Evolutionary conservation across 1,284 basidiomycete species (phyloP).

Genomic region (Puccinia polysora): DNA sequence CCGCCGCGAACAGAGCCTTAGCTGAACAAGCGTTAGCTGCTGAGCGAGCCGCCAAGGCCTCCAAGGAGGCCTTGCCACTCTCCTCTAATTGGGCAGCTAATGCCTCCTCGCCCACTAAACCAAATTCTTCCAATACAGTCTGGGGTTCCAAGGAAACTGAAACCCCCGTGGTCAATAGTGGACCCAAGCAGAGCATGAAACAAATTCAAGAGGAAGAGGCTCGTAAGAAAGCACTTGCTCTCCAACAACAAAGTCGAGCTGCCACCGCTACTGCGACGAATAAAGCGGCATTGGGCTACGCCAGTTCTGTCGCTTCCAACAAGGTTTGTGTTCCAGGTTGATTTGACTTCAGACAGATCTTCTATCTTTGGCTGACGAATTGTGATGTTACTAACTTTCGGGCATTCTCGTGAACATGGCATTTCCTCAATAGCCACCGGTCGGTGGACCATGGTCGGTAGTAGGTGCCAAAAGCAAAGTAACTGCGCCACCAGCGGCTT

Average conservation of each 20-base stretch:
- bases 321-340: not conserved
- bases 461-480: slow-evolving; percentile 40
- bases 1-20: slow-evolving; percentile 51
- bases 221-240: slow-evolving; percentile 52
- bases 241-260: slow-evolving; percentile 52
- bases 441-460: slow-evolving; percentile 33
- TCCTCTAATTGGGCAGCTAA: slow-evolving; percentile 27
- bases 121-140: not conserved
- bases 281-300: slow-evolving; percentile 19
- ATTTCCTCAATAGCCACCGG: slow-evolving; percentile 2
- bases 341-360: not conserved
- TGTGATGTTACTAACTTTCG: not conserved
- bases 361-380: not conserved
- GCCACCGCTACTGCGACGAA: slow-evolving; percentile 45
- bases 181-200: slow-evolving; percentile 86
- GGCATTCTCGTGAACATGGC: not conserved
- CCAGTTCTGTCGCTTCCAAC: slow-evolving; percentile 18
- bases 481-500: slow-evolving; percentile 6
- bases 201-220: slow-evolving; percentile 94
- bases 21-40: slow-evolving; percentile 55
- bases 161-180: not conserved
- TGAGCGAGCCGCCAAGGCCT: slow-evolving; percentile 42
- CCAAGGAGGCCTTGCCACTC: slow-evolving; percentile 50
- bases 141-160: slow-evolving; percentile 38
- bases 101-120: slow-evolving; percentile 39